Evolutionary conservation across 306 rosid species (phyloP).

Genomic region (Delonix regia): DNA sequence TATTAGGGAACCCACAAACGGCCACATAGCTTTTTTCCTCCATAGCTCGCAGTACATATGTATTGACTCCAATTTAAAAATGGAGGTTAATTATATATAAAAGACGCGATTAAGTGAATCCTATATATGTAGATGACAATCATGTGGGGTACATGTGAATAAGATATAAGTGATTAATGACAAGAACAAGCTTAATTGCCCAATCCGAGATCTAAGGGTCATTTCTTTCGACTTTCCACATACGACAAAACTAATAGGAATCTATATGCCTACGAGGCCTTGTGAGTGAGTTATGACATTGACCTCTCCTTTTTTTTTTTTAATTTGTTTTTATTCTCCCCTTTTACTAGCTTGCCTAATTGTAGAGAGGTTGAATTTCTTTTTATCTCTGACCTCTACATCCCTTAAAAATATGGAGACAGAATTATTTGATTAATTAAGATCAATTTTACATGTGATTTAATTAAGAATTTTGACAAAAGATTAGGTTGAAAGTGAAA

Average conservation of each 20-base stretch:
- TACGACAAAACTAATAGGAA: neutral
- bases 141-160: slow-evolving; percentile 38
- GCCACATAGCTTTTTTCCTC: neutral
- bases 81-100: neutral
- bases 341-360: neutral
- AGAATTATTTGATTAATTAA: neutral
- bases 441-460: neutral
- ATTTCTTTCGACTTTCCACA: neutral
- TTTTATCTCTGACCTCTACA: neutral
- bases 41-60: too few relatives aligned
- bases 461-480: neutral
- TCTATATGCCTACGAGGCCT: neutral
- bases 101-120: neutral
- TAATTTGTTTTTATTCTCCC: too few relatives aligned
- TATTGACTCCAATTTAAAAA: neutral
- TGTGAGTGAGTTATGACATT: neutral
- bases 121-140: neutral
- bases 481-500: neutral
- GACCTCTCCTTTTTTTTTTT: neutral
- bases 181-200: slow-evolving; percentile 3
- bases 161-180: neutral
- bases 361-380: too few relatives aligned
- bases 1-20: neutral
- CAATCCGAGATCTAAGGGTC: neutral
- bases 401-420: neutral